Conservation (phyloP, 352 stramenopile genomes). For the Pythium monospermum region DNA sequence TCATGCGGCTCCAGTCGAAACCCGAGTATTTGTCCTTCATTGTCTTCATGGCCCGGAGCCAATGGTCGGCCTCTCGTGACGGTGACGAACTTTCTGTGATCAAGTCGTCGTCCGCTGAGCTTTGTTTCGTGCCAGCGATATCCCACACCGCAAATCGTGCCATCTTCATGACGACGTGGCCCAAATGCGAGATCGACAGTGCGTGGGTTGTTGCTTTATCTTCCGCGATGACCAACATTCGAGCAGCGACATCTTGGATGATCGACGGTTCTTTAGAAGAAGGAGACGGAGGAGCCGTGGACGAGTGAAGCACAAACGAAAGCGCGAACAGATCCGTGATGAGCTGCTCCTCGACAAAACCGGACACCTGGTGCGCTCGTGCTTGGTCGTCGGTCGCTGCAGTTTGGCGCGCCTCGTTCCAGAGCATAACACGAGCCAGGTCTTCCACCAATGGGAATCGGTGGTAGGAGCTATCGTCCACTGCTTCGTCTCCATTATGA, state of each 20-base stretch:
- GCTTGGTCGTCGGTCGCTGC: not conserved
- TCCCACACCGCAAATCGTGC: slow-evolving; percentile 55
- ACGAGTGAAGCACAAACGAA: slow-evolving; percentile 47
- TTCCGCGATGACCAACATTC: slow-evolving; percentile 47
- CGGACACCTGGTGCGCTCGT: not conserved
- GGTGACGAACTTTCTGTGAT: too few relatives aligned
- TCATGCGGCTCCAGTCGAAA: slow-evolving; percentile 61
- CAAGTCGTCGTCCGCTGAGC: not conserved
- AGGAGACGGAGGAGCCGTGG: not conserved
- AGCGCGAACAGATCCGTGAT: slow-evolving; percentile 69
- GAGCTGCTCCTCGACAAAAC: slow-evolving; percentile 42
- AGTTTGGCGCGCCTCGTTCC: not conserved
- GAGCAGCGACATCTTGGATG: slow-evolving; percentile 25
- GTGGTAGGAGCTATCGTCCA: not conserved
- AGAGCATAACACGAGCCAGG: slow-evolving; percentile 4
- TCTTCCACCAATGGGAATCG: slow-evolving; percentile 18
- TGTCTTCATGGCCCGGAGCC: slow-evolving; percentile 37
- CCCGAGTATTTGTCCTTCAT: slow-evolving; percentile 67
- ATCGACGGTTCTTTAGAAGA: not conserved
- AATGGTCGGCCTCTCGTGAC: slow-evolving; percentile 15
- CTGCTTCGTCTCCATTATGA: not conserved
- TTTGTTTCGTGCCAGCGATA: slow-evolving; percentile 25
- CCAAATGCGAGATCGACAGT: slow-evolving; percentile 49
- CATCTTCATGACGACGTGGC: slow-evolving; percentile 65
- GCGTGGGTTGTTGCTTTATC: slow-evolving; percentile 31